A percentile compares a stretch with the other conserved stretches of the same genome.
Conservation (phyloP, 495 filamentous ascomycete genomes). For the Rhypophila decipiens region DNA sequence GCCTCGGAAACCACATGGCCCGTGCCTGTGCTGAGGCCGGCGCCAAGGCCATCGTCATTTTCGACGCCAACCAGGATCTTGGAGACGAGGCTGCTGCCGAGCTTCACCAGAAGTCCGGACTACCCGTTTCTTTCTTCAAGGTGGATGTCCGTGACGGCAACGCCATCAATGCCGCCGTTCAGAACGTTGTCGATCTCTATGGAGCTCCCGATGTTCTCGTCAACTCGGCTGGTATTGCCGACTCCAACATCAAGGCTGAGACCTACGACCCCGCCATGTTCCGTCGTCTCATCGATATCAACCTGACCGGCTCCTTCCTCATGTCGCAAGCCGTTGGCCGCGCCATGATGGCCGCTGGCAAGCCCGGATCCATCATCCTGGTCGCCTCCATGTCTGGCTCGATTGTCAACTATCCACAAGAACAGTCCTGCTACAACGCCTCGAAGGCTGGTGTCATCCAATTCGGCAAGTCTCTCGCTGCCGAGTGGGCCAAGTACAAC, state of each 20-base stretch:
- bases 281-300: conserved; percentile 68
- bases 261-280: conserved; percentile 59
- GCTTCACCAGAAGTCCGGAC: conserved; percentile 58
- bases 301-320: conserved; percentile 66
- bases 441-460: conserved; percentile 76
- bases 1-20: conserved; percentile 71
- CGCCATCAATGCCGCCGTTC: conserved; percentile 55
- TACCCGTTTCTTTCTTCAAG: conserved; percentile 69
- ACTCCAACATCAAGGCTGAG: conserved; percentile 51
- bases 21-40: conserved; percentile 68
- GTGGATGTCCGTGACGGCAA: conserved; percentile 66
- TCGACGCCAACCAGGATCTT: conserved; percentile 68
- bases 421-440: conserved; percentile 73
- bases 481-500: conserved; percentile 70
- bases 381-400: conserved; percentile 72
- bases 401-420: conserved; percentile 75
- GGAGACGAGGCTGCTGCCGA: conserved; percentile 61
- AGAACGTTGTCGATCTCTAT: conserved; percentile 51
- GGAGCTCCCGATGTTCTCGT: conserved; percentile 67
- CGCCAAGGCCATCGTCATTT: conserved; percentile 63
- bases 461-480: conserved; percentile 67
- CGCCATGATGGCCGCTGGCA: conserved; percentile 56
- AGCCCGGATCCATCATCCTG: conserved; percentile 65
- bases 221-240: conserved; percentile 81
- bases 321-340: conserved; percentile 58